Evolutionary conservation across 345 rosid genomes (phyloP).

Genomic region (Bretschneidera sinensis): DNA sequence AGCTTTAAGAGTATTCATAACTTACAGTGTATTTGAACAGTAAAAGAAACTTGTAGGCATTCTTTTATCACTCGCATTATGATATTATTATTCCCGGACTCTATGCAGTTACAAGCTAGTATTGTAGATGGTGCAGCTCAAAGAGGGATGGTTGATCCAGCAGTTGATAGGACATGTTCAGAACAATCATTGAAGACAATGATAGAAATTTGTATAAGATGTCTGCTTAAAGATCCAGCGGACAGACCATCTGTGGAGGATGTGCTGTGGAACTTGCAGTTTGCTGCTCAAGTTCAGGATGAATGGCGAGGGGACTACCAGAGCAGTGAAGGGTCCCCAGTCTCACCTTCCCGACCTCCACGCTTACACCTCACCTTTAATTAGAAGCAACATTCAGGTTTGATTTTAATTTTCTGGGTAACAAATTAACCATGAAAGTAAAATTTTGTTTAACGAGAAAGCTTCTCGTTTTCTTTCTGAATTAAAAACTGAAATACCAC

Average conservation of each 20-base stretch:
- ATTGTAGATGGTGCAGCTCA: constrained; percentile 40
- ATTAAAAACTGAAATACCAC: neutral
- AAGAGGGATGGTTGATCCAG: constrained; percentile 59
- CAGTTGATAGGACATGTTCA: constrained; percentile 49
- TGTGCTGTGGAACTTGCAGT: constrained; percentile 91
- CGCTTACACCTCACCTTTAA: constrained; percentile 19
- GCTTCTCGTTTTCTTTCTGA: neutral
- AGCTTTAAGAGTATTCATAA: too few relatives aligned
- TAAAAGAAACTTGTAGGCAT: too few relatives aligned
- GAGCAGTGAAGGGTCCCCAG: constrained; percentile 67
- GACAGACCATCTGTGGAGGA: constrained; percentile 87
- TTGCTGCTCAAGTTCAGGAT: constrained; percentile 85
- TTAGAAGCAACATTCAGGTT: constrained; percentile 22
- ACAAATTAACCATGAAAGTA: too few relatives aligned
- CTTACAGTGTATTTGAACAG: too few relatives aligned
- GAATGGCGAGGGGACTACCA: constrained; percentile 53
- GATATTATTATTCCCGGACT: neutral
- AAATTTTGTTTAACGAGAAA: neutral
- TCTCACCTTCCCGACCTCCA: constrained; percentile 27
- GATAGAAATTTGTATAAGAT: constrained; percentile 74
- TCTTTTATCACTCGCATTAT: neutral
- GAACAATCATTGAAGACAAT: constrained; percentile 76
- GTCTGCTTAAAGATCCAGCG: constrained; percentile 51
- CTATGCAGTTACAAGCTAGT: constrained; percentile 54
- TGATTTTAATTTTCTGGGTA: neutral